These are phyloP conservation scores for Mollisia scopiformis DNA, from an alignment of 2,329 filamentous ascomycete species.

Conservation along the genomic window DNA sequence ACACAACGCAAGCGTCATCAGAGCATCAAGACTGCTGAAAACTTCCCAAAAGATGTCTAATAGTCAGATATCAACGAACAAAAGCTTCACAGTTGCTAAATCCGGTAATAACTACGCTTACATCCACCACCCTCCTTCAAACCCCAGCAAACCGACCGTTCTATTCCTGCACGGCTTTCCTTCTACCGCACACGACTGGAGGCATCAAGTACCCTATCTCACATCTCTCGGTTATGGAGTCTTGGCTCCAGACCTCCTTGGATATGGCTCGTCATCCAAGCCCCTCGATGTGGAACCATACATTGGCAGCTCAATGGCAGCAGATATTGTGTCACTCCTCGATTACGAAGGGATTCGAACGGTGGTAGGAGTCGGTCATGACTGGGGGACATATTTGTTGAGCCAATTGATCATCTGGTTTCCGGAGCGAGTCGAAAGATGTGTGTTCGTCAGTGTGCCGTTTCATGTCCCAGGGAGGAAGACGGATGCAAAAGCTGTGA, in stretches of 20 bases:
- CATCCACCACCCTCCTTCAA: slow-evolving; percentile 21
- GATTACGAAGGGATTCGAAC: slow-evolving; percentile 26
- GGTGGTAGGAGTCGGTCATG: slow-evolving; percentile 27
- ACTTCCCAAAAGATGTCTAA: background rate
- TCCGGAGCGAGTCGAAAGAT: slow-evolving; percentile 16
- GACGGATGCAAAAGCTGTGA: slow-evolving; percentile 14
- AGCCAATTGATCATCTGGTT: slow-evolving; percentile 18
- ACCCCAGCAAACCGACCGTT: slow-evolving; percentile 30
- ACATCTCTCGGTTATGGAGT: slow-evolving; percentile 43
- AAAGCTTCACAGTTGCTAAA: slow-evolving; percentile 3
- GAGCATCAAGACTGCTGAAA: too few species aligned
- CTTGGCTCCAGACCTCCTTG: slow-evolving; percentile 45
- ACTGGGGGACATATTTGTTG: slow-evolving; percentile 28
- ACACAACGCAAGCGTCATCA: too few species aligned
- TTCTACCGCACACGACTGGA: slow-evolving; percentile 48
- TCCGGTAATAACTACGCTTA: slow-evolving; percentile 34
- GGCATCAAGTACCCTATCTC: slow-evolving; percentile 29
- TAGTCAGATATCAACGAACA: slow-evolving; percentile 3
- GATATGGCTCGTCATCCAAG: slow-evolving; percentile 41
- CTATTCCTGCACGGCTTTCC: slow-evolving; percentile 54
- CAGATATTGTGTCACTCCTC: slow-evolving; percentile 40
- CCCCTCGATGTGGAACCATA: slow-evolving; percentile 36
- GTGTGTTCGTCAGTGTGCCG: slow-evolving; percentile 23
- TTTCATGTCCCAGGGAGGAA: slow-evolving; percentile 14
- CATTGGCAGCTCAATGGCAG: slow-evolving; percentile 31